phyloP scores from a whole-genome alignment of 164 flowering plant species.

The Kalanchoe fedtschenkoi region DNA sequence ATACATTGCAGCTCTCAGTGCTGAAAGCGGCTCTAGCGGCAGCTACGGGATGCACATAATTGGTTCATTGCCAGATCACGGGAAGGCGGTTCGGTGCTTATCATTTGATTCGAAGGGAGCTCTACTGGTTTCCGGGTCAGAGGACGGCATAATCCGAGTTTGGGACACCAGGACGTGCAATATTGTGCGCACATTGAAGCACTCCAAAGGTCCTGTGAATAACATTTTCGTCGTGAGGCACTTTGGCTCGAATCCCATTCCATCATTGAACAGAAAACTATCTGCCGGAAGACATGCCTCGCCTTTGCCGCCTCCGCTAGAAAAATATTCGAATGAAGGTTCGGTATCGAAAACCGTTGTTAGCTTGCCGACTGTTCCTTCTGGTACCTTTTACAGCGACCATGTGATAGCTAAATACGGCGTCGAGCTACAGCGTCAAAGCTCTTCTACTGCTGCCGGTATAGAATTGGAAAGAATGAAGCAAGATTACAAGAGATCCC shows the following conservation, averaged over 20 bases:
- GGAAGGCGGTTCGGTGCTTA: slow-evolving; percentile 67
- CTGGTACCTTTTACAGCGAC: slow-evolving; percentile 28
- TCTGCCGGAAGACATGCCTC: slow-evolving; percentile 31
- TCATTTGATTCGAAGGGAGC: slow-evolving; percentile 45
- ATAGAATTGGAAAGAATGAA: slow-evolving; percentile 63
- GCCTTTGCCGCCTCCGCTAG: slow-evolving; percentile 52
- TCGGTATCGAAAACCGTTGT: slow-evolving; percentile 18
- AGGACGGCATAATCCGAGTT: slow-evolving; percentile 65
- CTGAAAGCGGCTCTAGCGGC: slow-evolving; percentile 29
- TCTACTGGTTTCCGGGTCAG: slow-evolving; percentile 70
- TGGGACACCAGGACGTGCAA: slow-evolving; percentile 57
- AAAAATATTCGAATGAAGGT: slow-evolving; percentile 40
- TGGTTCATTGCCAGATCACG: slow-evolving; percentile 55
- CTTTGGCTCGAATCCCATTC: slow-evolving; percentile 14
- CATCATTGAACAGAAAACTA: slow-evolving; percentile 15
- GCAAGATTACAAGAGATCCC: slow-evolving; percentile 33
- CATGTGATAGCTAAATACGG: slow-evolving; percentile 39
- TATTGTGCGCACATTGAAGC: slow-evolving; percentile 50
- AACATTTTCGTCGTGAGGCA: slow-evolving; percentile 41
- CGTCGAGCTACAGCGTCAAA: slow-evolving; percentile 59
- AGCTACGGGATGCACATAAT: slow-evolving; percentile 54
- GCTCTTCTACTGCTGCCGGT: slow-evolving; percentile 50
- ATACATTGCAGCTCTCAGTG: slow-evolving; percentile 60
- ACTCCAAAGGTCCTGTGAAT: slow-evolving; percentile 80
- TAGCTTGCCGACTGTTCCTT: slow-evolving; percentile 13